Base-by-base conservation (phyloP, 2,329 filamentous ascomycete genomes). In the Calonectria multiphialidica region DNA sequence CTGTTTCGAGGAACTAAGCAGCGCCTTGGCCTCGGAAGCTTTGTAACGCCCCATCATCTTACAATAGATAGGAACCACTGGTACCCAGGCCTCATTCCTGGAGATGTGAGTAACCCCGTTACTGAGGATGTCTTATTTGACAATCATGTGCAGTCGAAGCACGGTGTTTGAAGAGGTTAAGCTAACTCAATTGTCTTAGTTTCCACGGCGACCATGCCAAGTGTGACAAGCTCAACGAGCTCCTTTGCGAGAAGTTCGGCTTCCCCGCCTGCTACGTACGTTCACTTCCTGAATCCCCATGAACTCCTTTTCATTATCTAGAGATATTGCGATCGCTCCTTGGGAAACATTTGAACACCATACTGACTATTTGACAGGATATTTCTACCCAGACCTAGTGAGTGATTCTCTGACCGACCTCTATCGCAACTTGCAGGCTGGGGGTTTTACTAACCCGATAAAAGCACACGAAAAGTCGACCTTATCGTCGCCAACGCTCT, bases 401-500 rank as follows among this genome's bases (percentile, higher is more conserved):
- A 50, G 55, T n/a, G 18, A n/a, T 44, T 5, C n/a, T 44, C 42
- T 8, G 2, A 21, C 28, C 28, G 28, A 30, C 28, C 28, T 30
- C 28, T 8, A 30, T 8, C 8, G 28, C 28, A 5, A 30, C 28
- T 30, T 30, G 28, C 2, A 30, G 28, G 8, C 28, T 30, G 28
- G 8, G 8, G 28, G 28, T 30, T 30, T 30, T 30, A 8, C 28
- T 30, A 30, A 30, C 28, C 28, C 28, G 8, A 30, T 8, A 30
- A 30, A 37, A 68, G 66, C 84, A 92, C 93, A 5, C 90, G 95
- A 74, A 97, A 97, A 85, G 92, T 98, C 67, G 95, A 98, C 81
- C 87, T 94, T 47, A 88, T 93, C 69, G 88, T 98, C n/a, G 90
- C 92, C 78, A 96, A 97, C 80, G 94, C 94, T n/a, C 87, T 98